Evolutionary conservation across 2,329 filamentous ascomycete genomes (phyloP).

Genomic region (Epicoccum sorghinum): DNA sequence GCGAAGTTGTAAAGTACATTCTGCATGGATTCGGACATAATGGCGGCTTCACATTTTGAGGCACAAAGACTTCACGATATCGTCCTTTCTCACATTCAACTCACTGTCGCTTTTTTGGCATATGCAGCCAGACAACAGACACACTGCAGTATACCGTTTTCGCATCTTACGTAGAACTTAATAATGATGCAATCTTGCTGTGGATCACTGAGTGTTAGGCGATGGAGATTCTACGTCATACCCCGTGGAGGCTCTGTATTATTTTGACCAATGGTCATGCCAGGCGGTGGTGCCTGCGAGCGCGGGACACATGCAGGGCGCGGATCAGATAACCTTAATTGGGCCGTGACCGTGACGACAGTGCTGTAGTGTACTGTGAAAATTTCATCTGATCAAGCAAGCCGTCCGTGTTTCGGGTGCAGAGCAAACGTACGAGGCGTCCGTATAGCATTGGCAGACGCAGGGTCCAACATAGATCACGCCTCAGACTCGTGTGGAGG

Average conservation of each 20-base stretch:
- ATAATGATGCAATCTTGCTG: neutral
- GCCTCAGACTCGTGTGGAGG: slow-evolving; percentile 8
- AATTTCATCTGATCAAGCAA: slow-evolving; percentile 25
- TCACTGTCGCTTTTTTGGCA: neutral
- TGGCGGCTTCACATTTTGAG: neutral
- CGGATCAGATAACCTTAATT: slow-evolving; percentile 46
- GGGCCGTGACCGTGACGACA: slow-evolving; percentile 19
- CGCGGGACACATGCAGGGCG: slow-evolving; percentile 24
- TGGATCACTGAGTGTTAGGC: neutral
- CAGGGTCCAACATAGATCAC: slow-evolving; percentile 5
- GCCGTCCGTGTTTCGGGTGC: neutral
- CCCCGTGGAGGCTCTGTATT: neutral
- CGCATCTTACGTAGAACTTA: neutral
- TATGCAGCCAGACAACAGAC: no score
- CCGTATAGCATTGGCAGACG: slow-evolving; percentile 8
- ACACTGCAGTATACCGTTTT: neutral
- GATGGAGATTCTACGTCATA: slow-evolving; percentile 17
- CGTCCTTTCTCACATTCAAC: neutral
- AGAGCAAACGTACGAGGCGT: slow-evolving; percentile 15
- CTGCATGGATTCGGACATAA: neutral
- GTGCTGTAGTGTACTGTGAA: neutral
- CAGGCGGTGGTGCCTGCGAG: neutral
- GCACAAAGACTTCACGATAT: no score
- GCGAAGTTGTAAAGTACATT: slow-evolving; percentile 35
- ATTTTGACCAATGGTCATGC: slow-evolving; percentile 4